phyloP scores from a whole-genome alignment of 805 yeast species.

The Spathaspora passalidarum region DNA sequence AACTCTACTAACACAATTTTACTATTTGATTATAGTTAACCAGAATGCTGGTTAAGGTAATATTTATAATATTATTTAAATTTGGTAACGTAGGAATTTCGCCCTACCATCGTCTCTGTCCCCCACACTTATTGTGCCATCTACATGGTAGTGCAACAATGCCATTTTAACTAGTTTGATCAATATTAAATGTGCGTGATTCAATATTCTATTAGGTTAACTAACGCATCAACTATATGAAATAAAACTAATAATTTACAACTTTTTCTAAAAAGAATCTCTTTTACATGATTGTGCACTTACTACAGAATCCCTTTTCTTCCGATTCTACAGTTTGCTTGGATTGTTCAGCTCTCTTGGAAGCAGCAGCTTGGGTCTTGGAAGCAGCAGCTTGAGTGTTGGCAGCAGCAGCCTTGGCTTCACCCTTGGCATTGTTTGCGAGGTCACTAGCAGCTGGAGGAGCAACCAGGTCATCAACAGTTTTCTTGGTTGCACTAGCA shows the following conservation, averaged over 20 bases:
- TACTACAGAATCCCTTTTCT: slow-evolving; percentile 10
- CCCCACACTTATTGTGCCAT: no score
- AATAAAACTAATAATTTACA: not conserved
- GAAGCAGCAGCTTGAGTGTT: slow-evolving; percentile 4
- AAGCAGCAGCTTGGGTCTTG: not conserved
- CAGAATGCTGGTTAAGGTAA: not conserved
- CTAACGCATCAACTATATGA: not conserved
- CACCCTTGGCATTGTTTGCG: not conserved
- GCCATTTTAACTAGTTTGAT: not conserved
- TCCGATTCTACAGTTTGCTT: slow-evolving; percentile 13
- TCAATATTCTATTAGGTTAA: not conserved
- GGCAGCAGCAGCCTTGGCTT: not conserved
- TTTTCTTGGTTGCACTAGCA: not conserved
- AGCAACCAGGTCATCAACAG: not conserved
- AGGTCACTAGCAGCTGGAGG: slow-evolving; percentile 3
- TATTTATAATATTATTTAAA: no score
- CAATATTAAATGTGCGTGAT: not conserved
- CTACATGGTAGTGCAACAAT: not conserved
- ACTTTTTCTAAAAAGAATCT: not conserved
- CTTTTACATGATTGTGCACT: slow-evolving; percentile 18
- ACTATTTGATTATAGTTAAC: not conserved
- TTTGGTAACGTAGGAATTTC: no score
- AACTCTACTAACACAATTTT: no score
- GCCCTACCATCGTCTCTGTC: no score
- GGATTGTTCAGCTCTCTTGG: slow-evolving; percentile 12